These are phyloP conservation scores for Mortierella claussenii DNA, from an alignment of 192 early-diverging fungal genomes.

Conservation along the genomic window DNA sequence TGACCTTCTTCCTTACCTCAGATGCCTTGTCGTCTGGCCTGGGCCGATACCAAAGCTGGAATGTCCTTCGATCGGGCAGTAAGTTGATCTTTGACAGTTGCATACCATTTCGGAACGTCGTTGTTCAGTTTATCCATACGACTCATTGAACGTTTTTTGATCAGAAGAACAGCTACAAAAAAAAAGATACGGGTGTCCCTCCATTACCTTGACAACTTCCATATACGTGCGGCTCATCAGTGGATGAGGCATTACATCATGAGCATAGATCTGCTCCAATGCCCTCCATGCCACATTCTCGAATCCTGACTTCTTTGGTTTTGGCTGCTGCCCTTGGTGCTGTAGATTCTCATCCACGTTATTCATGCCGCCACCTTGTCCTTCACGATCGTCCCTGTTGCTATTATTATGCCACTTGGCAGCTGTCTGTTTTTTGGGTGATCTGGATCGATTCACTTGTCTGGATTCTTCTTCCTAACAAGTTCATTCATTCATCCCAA, in stretches of 20 bases:
- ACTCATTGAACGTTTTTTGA: too few species aligned
- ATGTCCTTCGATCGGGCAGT: slow-evolving; percentile 37
- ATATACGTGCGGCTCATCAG: slow-evolving; percentile 24
- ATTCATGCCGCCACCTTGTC: too few species aligned
- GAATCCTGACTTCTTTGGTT: slow-evolving; percentile 13
- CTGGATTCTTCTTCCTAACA: slow-evolving; percentile 12
- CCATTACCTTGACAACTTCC: slow-evolving; percentile 34
- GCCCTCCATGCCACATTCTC: slow-evolving; percentile 45
- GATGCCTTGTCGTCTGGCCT: slow-evolving; percentile 15
- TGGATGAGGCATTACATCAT: slow-evolving; percentile 35
- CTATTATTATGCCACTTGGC: slow-evolving; percentile 21
- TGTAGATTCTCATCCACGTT: background rate
- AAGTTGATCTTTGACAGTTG: slow-evolving; percentile 51
- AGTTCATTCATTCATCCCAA: background rate
- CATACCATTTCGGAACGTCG: background rate
- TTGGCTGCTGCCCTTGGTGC: background rate
- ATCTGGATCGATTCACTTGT: slow-evolving; percentile 4
- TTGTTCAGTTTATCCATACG: too few species aligned
- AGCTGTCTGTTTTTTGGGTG: slow-evolving; percentile 23
- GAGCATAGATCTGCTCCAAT: slow-evolving; percentile 33
- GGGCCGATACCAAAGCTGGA: slow-evolving; percentile 42
- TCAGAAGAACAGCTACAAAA: too few species aligned
- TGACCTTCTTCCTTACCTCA: slow-evolving; percentile 1
- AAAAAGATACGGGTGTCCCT: too few species aligned
- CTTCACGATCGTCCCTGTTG: too few species aligned